phyloP scores from a whole-genome alignment of 2,329 filamentous ascomycete species.

The Epichloe brachyelytri region DNA sequence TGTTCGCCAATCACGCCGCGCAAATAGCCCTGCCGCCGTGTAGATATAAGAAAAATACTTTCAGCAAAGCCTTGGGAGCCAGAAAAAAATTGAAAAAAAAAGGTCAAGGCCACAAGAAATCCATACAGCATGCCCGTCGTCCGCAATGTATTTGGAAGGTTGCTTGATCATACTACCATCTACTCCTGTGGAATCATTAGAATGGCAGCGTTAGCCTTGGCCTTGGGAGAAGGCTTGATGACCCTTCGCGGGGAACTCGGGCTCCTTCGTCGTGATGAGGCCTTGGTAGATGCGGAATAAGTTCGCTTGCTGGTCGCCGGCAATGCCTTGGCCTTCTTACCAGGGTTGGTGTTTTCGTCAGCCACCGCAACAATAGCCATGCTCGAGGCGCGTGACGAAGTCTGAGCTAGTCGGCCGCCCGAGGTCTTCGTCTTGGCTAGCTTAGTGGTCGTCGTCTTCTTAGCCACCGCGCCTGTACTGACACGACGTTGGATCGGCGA shows the following conservation, averaged over 20 bases:
- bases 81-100: background rate
- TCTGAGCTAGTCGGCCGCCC: constrained; percentile 2
- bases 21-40: background rate
- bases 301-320: background rate
- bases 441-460: constrained; percentile 16
- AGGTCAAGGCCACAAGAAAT: background rate
- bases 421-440: constrained; percentile 8
- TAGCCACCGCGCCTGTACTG: constrained; percentile 14
- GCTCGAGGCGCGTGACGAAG: constrained; percentile 8
- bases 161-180: no score
- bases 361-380: constrained; percentile 9
- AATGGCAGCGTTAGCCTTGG: constrained; percentile 6
- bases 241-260: constrained; percentile 1
- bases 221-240: constrained; percentile 7
- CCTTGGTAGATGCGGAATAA: background rate
- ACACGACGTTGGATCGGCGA: constrained; percentile 13
- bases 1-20: background rate
- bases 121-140: no score
- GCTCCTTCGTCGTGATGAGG: background rate
- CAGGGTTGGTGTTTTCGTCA: constrained; percentile 2
- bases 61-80: background rate
- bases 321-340: background rate
- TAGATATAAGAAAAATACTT: background rate
- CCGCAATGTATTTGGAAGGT: no score
- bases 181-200: constrained; percentile 2